These are phyloP conservation scores for Suhomyces pyralidae DNA, from an alignment of 805 yeast genomes.

Conservation along the genomic window DNA sequence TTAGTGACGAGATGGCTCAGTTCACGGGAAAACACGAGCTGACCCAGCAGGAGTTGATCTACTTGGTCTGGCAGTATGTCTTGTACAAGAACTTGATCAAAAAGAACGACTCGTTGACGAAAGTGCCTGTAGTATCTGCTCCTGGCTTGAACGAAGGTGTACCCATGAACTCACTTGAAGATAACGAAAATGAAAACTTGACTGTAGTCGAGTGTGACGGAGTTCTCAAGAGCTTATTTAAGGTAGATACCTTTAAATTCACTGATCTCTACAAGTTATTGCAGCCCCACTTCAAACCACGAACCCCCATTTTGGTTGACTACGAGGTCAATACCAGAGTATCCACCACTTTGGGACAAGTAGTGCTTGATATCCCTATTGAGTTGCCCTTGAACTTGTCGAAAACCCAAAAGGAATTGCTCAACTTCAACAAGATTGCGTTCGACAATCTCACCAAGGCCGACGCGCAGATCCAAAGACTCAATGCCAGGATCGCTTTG, in stretches of 20 bases:
- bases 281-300: conserved; percentile 68
- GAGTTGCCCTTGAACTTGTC: conserved; percentile 38
- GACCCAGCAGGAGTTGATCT: conserved; percentile 83
- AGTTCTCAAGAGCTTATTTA: conserved; percentile 43
- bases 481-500: conserved; percentile 43
- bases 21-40: conserved; percentile 75
- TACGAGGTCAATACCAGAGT: conserved; percentile 75
- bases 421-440: conserved; percentile 35
- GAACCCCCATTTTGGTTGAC: conserved; percentile 74
- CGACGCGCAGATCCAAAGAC: conserved; percentile 41
- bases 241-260: conserved; percentile 56
- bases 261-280: conserved; percentile 69
- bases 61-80: conserved; percentile 74
- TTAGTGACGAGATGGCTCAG: conserved; percentile 62
- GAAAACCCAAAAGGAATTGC: conserved; percentile 36
- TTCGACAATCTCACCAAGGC: conserved; percentile 44
- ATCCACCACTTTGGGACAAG: conserved; percentile 77
- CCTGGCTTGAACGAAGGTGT: conserved; percentile 10
- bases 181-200: conserved; percentile 21
- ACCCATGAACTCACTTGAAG: conserved; percentile 11
- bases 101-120: conserved; percentile 25
- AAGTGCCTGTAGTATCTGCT: conserved; percentile 40
- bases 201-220: conserved; percentile 42
- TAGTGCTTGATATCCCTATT: conserved; percentile 65
- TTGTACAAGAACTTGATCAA: conserved; percentile 58